Conservation (phyloP, 2,329 filamentous ascomycete species). For the Apiospora aurea region DNA sequence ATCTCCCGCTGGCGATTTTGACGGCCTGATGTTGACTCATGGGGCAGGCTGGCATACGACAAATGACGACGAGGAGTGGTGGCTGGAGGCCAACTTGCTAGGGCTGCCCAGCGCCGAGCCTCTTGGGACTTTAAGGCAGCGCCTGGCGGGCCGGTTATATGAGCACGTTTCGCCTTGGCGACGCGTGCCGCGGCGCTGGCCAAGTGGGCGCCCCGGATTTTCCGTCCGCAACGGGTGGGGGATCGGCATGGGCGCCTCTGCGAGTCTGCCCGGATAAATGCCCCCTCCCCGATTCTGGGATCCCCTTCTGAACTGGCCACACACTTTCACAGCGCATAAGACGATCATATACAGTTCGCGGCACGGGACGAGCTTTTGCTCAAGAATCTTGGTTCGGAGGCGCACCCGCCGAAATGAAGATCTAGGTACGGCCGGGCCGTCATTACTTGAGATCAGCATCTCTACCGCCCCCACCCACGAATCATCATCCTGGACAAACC, state of each 20-base stretch:
- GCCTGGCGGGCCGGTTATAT: slow-evolving; percentile 9
- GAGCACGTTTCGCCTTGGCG: neutral
- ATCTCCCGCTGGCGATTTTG: neutral
- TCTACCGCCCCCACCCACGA: neutral
- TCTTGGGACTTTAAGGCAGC: slow-evolving; percentile 23
- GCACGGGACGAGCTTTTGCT: slow-evolving; percentile 11
- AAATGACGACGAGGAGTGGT: neutral
- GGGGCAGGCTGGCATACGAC: neutral
- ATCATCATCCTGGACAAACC: neutral
- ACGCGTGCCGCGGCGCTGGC: neutral
- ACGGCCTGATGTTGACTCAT: neutral
- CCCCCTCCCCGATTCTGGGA: neutral
- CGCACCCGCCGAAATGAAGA: slow-evolving; percentile 3
- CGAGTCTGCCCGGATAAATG: slow-evolving; percentile 11
- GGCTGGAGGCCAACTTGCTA: neutral
- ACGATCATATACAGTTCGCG: neutral
- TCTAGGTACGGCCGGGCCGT: slow-evolving; percentile 5
- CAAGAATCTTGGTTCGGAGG: slow-evolving; percentile 21
- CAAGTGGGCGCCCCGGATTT: neutral
- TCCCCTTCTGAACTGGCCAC: neutral
- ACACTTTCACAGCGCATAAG: neutral
- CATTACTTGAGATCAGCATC: neutral
- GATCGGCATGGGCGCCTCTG: slow-evolving; percentile 9
- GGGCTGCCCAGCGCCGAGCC: neutral
- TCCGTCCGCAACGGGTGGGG: neutral